A percentile compares a stretch with the other conserved stretches of the same genome.
These are phyloP conservation scores for Cruciata laevipes DNA, from an alignment of 257 asterid species.

Conservation along the genomic window DNA sequence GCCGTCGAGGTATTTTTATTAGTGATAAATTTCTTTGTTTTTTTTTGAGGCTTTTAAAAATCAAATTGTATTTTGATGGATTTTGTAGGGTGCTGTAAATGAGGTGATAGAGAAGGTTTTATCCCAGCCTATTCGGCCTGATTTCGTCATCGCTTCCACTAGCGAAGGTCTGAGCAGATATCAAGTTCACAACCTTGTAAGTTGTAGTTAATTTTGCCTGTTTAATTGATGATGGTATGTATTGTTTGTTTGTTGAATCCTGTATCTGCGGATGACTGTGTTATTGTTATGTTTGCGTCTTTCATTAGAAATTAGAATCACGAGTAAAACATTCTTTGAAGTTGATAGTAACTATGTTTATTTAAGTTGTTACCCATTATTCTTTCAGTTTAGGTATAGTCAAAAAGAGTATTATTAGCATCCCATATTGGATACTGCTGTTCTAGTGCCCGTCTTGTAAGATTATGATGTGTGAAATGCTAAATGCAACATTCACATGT, in stretches of 20 bases:
- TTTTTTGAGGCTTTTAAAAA: not conserved
- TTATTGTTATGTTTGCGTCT: not conserved
- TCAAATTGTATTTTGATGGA: not conserved
- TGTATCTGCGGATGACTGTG: not conserved
- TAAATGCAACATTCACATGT: conserved; percentile 7
- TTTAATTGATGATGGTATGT: too few species aligned
- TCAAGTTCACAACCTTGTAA: conserved; percentile 45
- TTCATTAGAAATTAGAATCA: not conserved
- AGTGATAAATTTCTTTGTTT: not conserved
- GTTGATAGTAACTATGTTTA: not conserved
- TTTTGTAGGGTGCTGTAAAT: conserved; percentile 52
- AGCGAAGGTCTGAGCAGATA: conserved; percentile 30
- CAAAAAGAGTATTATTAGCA: not conserved
- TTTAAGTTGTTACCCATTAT: not conserved
- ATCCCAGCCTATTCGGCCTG: conserved; percentile 64
- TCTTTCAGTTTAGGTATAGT: too few species aligned
- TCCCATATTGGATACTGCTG: not conserved
- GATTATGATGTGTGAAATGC: not conserved
- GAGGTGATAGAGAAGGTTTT: conserved; percentile 69
- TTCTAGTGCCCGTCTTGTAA: not conserved
- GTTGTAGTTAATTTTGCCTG: not conserved
- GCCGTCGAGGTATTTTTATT: conserved; percentile 36
- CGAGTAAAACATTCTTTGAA: not conserved
- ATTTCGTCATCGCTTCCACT: conserved; percentile 65
- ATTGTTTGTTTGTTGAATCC: not conserved